Base-by-base conservation (phyloP, 306 rosid genomes). In the Quercus agrifolia region DNA sequence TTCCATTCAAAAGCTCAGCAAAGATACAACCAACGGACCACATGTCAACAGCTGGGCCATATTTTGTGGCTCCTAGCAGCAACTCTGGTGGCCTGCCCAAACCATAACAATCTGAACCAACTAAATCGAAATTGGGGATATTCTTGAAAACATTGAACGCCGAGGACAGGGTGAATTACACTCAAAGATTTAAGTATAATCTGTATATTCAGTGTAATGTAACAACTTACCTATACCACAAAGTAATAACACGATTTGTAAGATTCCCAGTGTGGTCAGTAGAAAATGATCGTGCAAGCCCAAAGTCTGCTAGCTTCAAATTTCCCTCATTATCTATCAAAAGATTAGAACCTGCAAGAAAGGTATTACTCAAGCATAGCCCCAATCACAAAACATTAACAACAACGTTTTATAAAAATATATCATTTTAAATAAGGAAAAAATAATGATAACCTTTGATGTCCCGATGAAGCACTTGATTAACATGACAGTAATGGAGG, bases 21-120 rank as follows among this genome's bases (percentile, higher is more conserved):
- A 91, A 91, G 79, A 91, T 91, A 78, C 95, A 88, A 80, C 95
- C 92, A 71, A 87, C 95, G 75, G 95, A 91, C 95, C 95, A 91
- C 92, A 91, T 85, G 67, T 91, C 95, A 78, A 91, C 90, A 51
- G 95, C 91, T 20, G 95, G 91, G 19, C 93, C 96, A 81, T 91
- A 91, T 83, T 84, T 89, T 15, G 93, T 91, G 74, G 93, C 84
- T 81, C 93, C 95, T 21, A 91, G 87, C 46, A 91, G 89, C 85
- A 91, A 80, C 80, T 91, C 95, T 5, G 92, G 95, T 46, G 95
- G 95, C 78, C 92, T 90, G 84, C n/a, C 76, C 70, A 85, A 70
- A 81, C n/a, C 58, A 81, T 15, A 8, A 58, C 55, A 84, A 51
- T 73, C 38, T 44, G 52, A 56, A 76, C 44, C 61, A 14, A 35